Evolutionary conservation across 345 rosid species (phyloP).

Genomic region (Draba incana): DNA sequence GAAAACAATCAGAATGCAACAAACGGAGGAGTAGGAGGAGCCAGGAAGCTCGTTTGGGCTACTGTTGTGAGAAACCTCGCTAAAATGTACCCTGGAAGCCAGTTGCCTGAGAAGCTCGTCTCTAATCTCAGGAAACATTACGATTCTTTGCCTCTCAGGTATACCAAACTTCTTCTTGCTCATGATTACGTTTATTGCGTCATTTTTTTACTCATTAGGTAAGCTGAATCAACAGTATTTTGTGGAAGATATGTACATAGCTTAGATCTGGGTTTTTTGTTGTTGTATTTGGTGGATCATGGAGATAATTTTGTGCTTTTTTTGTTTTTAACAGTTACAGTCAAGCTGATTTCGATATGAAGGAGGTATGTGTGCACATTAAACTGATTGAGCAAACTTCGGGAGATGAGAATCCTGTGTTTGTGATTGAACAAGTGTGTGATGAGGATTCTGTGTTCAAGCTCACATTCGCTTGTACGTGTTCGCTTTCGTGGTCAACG

Average conservation of each 20-base stretch:
- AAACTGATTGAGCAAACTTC: conserved; percentile 87
- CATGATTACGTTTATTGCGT: background rate
- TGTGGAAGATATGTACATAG: background rate
- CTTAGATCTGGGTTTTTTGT: background rate
- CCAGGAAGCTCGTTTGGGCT: conserved; percentile 83
- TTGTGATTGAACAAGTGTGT: conserved; percentile 67
- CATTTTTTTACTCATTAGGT: too few species aligned
- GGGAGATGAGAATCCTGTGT: conserved; percentile 70
- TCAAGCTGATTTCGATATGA: conserved; percentile 87
- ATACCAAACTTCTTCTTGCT: background rate
- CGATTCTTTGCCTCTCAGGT: conserved; percentile 97
- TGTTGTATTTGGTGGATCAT: conserved; percentile 19
- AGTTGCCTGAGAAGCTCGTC: conserved; percentile 93
- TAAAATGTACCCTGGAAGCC: conserved; percentile 90
- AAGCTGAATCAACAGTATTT: background rate
- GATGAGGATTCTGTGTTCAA: conserved; percentile 66
- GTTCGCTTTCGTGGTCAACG: conserved; percentile 71
- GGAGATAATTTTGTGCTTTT: background rate
- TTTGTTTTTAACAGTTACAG: conserved; percentile 63
- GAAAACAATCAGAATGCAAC: conserved; percentile 39
- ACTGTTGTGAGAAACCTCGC: conserved; percentile 84
- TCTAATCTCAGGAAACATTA: conserved; percentile 90
- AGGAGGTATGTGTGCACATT: conserved; percentile 85
- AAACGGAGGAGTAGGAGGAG: conserved; percentile 40
- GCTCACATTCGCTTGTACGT: conserved; percentile 76